phyloP scores from a whole-genome alignment of 1,284 basidiomycete species.

The Apiotrichum sp. region DNA sequence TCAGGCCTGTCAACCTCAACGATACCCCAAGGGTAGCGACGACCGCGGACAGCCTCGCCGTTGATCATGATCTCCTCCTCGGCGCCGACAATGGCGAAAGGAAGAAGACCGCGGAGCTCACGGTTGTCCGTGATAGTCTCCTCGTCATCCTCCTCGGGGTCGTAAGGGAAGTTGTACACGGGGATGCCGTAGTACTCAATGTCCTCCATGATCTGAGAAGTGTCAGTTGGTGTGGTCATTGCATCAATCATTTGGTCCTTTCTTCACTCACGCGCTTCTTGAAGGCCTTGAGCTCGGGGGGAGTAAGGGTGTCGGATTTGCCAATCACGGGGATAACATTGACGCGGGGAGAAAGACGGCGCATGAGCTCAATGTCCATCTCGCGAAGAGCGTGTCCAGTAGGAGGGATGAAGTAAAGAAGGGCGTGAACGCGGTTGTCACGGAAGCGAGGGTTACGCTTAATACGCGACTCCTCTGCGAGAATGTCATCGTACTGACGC shows the following conservation, averaged over 20 bases:
- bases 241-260: background rate
- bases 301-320: conserved; percentile 92
- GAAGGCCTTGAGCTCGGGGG: conserved; percentile 83
- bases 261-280: conserved; percentile 75
- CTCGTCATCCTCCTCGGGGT: conserved; percentile 97
- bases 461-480: conserved; percentile 97
- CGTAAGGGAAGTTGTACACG: conserved; percentile 99
- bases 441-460: conserved; percentile 99
- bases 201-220: conserved; percentile 87
- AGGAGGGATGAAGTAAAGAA: conserved; percentile 97
- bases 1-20: conserved; percentile 98
- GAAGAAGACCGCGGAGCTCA: conserved; percentile 81
- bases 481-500: conserved; percentile 98
- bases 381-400: conserved; percentile 86
- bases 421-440: conserved; percentile 91
- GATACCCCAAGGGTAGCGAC: conserved; percentile 95
- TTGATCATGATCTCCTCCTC: conserved; percentile 94
- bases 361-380: conserved; percentile 99
- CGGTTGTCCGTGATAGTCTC: conserved; percentile 98
- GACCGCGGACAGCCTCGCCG: conserved; percentile 82
- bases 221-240: background rate
- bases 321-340: conserved; percentile 99
- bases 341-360: conserved; percentile 88
- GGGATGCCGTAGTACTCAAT: conserved; percentile 98
- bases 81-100: conserved; percentile 95